Percentiles rank a stretch among this genome's conserved stretches.
Conservation (phyloP, 1,139 yeast genomes). For the Suhomyces yuchorum region DNA sequence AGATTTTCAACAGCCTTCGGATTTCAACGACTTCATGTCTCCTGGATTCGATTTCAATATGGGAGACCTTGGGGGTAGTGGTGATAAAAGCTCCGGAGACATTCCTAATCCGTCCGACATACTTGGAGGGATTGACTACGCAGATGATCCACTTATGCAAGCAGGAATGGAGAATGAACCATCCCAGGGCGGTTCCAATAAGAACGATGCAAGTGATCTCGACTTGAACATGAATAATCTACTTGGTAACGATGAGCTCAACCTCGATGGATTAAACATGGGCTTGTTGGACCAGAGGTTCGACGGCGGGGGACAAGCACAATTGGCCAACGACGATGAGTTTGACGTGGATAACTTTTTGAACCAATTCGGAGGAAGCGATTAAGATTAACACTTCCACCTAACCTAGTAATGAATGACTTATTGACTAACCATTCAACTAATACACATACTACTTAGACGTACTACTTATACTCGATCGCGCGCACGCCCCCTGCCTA, state of each 20-base stretch:
- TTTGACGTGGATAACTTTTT: constrained; percentile 52
- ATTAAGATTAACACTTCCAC: constrained; percentile 8
- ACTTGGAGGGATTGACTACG: constrained; percentile 38
- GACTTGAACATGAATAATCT: constrained; percentile 46
- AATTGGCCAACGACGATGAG: constrained; percentile 36
- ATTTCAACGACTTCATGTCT: constrained; percentile 25
- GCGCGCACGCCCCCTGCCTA: constrained; percentile 21
- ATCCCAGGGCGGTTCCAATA: constrained; percentile 2
- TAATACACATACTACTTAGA: neutral
- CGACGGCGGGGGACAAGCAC: constrained; percentile 24
- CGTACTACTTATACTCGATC: neutral
- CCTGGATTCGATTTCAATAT: constrained; percentile 36
- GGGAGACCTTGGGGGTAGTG: constrained; percentile 22
- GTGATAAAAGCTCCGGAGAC: constrained; percentile 21
- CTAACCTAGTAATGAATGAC: neutral
- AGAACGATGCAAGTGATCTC: constrained; percentile 17
- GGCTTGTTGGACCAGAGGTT: constrained; percentile 41
- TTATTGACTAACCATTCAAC: constrained; percentile 5
- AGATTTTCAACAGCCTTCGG: constrained; percentile 14
- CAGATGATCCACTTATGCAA: constrained; percentile 16
- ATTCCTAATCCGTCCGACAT: constrained; percentile 45
- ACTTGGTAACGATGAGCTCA: constrained; percentile 46
- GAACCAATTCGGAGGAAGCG: constrained; percentile 43
- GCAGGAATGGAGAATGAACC: constrained; percentile 6
- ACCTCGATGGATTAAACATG: constrained; percentile 49